A percentile compares a stretch with the other conserved stretches of the same genome.
Conservation (phyloP, 345 rosid species). For the Boechera retrofracta region DNA sequence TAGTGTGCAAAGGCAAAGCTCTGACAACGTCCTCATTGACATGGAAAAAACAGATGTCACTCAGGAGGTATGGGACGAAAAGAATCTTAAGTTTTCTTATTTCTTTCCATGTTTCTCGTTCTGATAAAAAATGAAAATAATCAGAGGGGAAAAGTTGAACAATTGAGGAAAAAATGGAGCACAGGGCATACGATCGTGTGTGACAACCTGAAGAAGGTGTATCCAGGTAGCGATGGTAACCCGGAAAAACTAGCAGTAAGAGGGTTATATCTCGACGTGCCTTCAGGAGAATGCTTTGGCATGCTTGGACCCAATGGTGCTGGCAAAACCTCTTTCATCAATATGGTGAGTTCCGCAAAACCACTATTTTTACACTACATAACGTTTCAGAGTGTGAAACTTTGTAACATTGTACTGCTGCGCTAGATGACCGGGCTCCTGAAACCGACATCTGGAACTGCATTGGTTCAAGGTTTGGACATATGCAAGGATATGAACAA, state of each 20-base stretch:
- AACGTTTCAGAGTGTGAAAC: background rate
- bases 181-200: slow-evolving; percentile 69
- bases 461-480: slow-evolving; percentile 78
- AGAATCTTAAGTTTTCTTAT: background rate
- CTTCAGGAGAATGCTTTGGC: slow-evolving; percentile 93
- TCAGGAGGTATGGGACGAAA: slow-evolving; percentile 48
- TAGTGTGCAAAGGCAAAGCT: slow-evolving; percentile 61
- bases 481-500: slow-evolving; percentile 70
- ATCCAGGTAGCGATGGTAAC: slow-evolving; percentile 92
- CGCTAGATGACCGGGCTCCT: slow-evolving; percentile 87
- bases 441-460: slow-evolving; percentile 81
- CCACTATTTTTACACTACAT: background rate
- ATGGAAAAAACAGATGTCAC: slow-evolving; percentile 82
- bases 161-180: slow-evolving; percentile 59
- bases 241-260: slow-evolving; percentile 82
- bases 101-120: slow-evolving; percentile 6
- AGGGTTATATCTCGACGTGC: slow-evolving; percentile 87
- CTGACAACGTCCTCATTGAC: slow-evolving; percentile 62
- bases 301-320: slow-evolving; percentile 99
- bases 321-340: slow-evolving; percentile 93
- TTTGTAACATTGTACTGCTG: slow-evolving; percentile 21
- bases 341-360: slow-evolving; percentile 63
- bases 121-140: slow-evolving; percentile 12
- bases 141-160: slow-evolving; percentile 83
- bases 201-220: slow-evolving; percentile 76